phyloP scores from a whole-genome alignment of 768 basidiomycete species.

The Leucosporidium scottii region DNA sequence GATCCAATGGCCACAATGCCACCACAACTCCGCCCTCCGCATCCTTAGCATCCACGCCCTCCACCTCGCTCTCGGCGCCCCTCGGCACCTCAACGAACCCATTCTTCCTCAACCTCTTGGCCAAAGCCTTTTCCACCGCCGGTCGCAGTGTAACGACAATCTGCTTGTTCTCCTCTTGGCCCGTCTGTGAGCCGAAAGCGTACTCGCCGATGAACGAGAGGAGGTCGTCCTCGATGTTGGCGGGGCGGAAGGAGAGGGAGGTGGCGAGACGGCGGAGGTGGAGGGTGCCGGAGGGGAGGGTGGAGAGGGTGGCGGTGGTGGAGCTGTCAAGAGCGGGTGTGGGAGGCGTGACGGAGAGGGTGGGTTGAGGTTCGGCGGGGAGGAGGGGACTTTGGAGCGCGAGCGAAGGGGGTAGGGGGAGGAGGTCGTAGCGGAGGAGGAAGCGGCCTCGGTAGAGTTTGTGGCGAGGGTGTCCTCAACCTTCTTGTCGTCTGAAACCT shows the following conservation, averaged over 20 bases:
- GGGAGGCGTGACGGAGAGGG: constrained; percentile 23
- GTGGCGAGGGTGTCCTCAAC: not conserved
- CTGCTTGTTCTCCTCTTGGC: not conserved
- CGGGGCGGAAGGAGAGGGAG: constrained; percentile 26
- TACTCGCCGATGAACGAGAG: constrained; percentile 8
- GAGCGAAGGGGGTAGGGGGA: constrained; percentile 2
- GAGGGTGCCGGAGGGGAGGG: constrained; percentile 17
- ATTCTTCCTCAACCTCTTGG: not conserved
- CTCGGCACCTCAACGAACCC: not conserved
- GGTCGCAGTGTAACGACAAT: constrained; percentile 23
- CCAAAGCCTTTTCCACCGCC: constrained; percentile 2
- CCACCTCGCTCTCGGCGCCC: not conserved
- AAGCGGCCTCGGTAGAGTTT: not conserved
- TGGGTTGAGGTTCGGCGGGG: not conserved
- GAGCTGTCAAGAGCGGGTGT: constrained; percentile 2
- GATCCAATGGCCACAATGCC: constrained; percentile 16
- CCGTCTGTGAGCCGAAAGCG: constrained; percentile 4
- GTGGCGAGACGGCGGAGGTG: constrained; percentile 27
- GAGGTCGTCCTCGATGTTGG: constrained; percentile 30
- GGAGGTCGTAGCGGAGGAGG: constrained; percentile 5
- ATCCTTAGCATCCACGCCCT: not conserved
- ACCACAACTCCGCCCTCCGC: not conserved
- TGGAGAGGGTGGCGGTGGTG: not conserved
- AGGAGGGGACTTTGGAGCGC: not conserved
- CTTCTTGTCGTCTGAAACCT: not conserved